phyloP scores from a whole-genome alignment of 2,329 filamentous ascomycete genomes.

The Colletotrichum australisinense region DNA sequence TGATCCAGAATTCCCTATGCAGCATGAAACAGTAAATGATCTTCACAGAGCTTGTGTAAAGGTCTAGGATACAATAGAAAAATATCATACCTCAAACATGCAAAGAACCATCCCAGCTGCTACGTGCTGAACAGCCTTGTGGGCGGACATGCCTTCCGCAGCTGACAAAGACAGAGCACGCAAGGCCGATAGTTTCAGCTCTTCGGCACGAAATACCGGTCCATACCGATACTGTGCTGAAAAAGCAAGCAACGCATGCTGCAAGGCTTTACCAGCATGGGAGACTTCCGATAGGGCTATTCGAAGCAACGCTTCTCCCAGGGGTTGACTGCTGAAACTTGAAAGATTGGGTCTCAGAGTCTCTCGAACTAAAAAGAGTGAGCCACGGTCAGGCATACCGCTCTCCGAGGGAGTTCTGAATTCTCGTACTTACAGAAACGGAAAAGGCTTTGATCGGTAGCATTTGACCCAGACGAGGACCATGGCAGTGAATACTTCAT shows the following conservation, averaged over 20 bases:
- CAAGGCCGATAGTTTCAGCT: conserved; percentile 42
- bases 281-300: conserved; percentile 40
- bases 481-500: neutral
- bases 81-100: conserved; percentile 41
- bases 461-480: neutral
- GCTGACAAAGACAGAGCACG: conserved; percentile 38
- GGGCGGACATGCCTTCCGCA: conserved; percentile 27
- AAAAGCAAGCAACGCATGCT: conserved; percentile 41
- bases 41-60: neutral
- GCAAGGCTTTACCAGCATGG: conserved; percentile 36
- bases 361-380: neutral
- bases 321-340: conserved; percentile 19
- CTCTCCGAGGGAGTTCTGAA: neutral
- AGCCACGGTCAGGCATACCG: neutral
- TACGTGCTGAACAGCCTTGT: conserved; percentile 42
- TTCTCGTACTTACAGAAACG: neutral
- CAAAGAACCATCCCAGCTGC: conserved; percentile 45
- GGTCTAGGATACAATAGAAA: no score
- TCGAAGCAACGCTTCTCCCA: conserved; percentile 40
- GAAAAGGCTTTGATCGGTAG: neutral
- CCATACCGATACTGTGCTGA: conserved; percentile 41
- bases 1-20: neutral
- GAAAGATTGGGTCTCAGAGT: neutral
- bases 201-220: conserved; percentile 37
- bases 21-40: no score